Evolutionary conservation across 345 rosid genomes (phyloP), one percentile per base, ranked within the genome.

Genomic region (Gossypium anomalum): DNA sequence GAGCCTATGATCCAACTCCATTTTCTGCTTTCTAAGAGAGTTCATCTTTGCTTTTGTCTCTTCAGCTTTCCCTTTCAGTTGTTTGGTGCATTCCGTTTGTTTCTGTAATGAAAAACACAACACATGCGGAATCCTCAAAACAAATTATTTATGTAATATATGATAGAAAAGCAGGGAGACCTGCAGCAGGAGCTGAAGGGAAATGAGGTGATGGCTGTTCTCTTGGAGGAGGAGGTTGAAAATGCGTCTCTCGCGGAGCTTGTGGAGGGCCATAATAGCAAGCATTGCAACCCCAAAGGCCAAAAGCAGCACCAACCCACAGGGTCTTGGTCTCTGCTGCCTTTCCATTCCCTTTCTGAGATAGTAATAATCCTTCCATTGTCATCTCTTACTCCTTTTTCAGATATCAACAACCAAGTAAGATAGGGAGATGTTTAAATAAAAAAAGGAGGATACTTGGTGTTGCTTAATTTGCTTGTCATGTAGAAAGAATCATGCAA

Each of bases 251-350:
- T 90, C 92, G 57, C 88, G 77, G 22, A 88, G 80, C 80, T 84
- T 90, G 75, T 86, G 92, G 9, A 86, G 65, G 11, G 77, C 78
- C 85, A 84, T 81, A 9, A 88, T 88, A 6, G 92, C 88, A 5
- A 88, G 43, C 53, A 90, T 55, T 2, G 94, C 92, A 9, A 89
- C 86, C 53, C 82, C 88, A 60, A 90, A 88, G 14, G 90, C 88
- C 78, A 88, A 65, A 10, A 90, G 80, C 77, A 90, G 59, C 83
- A 86, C 78, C 74, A 84, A 2, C 56, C 82, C 88, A 41, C 81
- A 84, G 22, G 83, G 67, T 74, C 80, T 84, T 20, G 57, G 2
- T 22, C 82, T 87, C 78, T 81, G 86, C 74, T 71, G 76, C 17
- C 74, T 75, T 64, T 25, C 67, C 74, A 20, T 56, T 20, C 15